Base-by-base conservation (phyloP, 257 asterid species). In the Buddleja alternifolia region DNA sequence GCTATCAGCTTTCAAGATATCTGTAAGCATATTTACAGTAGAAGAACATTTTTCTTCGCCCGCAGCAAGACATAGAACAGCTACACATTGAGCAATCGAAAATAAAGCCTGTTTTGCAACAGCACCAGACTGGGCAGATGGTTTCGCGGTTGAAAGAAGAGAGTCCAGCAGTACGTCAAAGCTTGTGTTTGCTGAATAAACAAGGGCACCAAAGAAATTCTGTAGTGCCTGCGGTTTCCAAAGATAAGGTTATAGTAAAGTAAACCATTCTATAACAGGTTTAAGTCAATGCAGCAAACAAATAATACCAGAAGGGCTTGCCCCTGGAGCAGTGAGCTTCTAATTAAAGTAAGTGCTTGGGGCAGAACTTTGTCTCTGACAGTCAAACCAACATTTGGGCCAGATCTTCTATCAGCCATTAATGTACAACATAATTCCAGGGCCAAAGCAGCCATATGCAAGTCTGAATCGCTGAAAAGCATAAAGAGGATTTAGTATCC, bases 31-130 rank as follows among this genome's bases (percentile, higher is more conserved):
- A 47, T 82, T 78, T 63, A 94, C 98, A 23, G 98, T 94, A 29
- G 95, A 81, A 56, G 86, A 89, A 74, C 95, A 89, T 66, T 89
- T 87, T 55, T 76, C 47, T 58, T 85, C 83, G 48, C 96, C 99
- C 1, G 96, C 97, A 68, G 97, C 97, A 80, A 94, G 97, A 80
- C 97, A 91, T 70, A 94, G 95, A 77, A 91, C 99, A 51, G 99
- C 99, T 74, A 94, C 97, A 76, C 99, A 94, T 79, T 85, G 93
- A 56, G 98, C 99, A 64, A 89, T 83, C 10, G 98, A 92, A 82
- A 88, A 94, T 47, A 94, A 78, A 73, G 99, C 98, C 86, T 94
- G 99, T 74, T 91, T 94, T 60, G 98, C 96, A 79, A 94, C 88
- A 74, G 89, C 90, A 20, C 97, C 95, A 75, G 95, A 78, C 80